Evolutionary conservation across 78 protist genomes (phyloP), one percentile per base, ranked within the genome.

Genomic region (Pelomyxa schiedti): DNA sequence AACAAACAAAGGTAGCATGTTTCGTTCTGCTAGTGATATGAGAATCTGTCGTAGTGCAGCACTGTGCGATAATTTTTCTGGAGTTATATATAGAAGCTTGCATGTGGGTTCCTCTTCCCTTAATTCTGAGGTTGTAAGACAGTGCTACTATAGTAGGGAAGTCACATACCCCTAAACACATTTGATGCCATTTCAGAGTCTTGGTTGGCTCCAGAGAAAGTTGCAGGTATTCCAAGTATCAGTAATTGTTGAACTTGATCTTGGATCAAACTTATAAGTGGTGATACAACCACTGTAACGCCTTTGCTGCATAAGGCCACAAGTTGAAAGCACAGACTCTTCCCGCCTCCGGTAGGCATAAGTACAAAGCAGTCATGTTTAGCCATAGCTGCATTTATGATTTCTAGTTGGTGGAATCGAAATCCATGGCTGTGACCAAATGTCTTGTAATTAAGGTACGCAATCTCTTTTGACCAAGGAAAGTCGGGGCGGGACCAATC

Each of bases 321-420:
- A 3, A 91, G 86, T 22, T 86, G 92, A 74, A 87, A 98, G 78
- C 94, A 83, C 3, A 98, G 89, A 22, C 86, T 66, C 84, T 98
- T 98, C 40, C 99, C 99, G 3, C 98, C 98, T 28, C 99, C 99
- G 7, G 99, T 98, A 40, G 99, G 99, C 93, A 97, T 85, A 53
- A 95, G 66, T 30, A 97, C 95, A 52, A 98, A 90, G 32, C 65
- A 58, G 65, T 98, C 97, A 8, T 69, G 28, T 0, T 82, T 77
- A 22, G 81, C 26, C 88, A 95, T 52, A 7, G 87, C 36, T 1
- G 95, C 92, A 69, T 93, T 92, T 67, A 95, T 77, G 47, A 75
- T 83, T 42, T 84, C 91, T n/a, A 63, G 72, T 77, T 94, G 97
- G 65, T 90, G 74, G 16, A 26, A 16, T 4, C 96, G 80, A 74